These are phyloP conservation scores for Debaryomyces subglobosus DNA, from an alignment of 1,139 yeast genomes.

Conservation along the genomic window DNA sequence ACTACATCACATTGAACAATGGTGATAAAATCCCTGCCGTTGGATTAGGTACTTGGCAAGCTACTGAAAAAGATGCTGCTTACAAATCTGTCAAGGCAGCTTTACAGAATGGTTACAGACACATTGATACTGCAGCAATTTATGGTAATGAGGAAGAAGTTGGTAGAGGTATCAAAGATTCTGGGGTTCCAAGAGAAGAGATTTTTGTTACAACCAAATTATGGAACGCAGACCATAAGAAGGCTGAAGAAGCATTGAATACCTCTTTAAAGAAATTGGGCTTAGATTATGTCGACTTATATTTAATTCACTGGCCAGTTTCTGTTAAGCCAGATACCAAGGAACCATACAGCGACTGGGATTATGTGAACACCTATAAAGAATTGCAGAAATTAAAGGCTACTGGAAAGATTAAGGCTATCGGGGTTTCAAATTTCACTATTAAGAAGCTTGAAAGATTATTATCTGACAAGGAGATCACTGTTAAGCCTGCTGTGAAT, in stretches of 20 bases:
- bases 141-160: slow-evolving; percentile 70
- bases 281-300: slow-evolving; percentile 80
- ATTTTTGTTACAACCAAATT: slow-evolving; percentile 80
- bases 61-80: slow-evolving; percentile 61
- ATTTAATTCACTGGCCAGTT: slow-evolving; percentile 88
- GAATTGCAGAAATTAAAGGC: slow-evolving; percentile 61
- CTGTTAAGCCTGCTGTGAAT: slow-evolving; percentile 56
- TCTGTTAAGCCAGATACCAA: slow-evolving; percentile 42
- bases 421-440: slow-evolving; percentile 66
- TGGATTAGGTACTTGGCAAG: slow-evolving; percentile 83
- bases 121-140: slow-evolving; percentile 76
- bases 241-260: slow-evolving; percentile 62
- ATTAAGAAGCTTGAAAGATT: slow-evolving; percentile 47
- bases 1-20: slow-evolving; percentile 53
- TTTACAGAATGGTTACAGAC: slow-evolving; percentile 70
- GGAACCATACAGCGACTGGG: slow-evolving; percentile 45
- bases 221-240: slow-evolving; percentile 68
- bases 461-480: slow-evolving; percentile 47
- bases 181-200: slow-evolving; percentile 70
- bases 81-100: slow-evolving; percentile 65
- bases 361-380: slow-evolving; percentile 69
- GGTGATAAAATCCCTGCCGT: slow-evolving; percentile 68
- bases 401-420: slow-evolving; percentile 58
- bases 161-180: slow-evolving; percentile 65
- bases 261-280: slow-evolving; percentile 66